Base-by-base conservation (phyloP, 257 asterid genomes). In the Solanum ahanhuiri region DNA sequence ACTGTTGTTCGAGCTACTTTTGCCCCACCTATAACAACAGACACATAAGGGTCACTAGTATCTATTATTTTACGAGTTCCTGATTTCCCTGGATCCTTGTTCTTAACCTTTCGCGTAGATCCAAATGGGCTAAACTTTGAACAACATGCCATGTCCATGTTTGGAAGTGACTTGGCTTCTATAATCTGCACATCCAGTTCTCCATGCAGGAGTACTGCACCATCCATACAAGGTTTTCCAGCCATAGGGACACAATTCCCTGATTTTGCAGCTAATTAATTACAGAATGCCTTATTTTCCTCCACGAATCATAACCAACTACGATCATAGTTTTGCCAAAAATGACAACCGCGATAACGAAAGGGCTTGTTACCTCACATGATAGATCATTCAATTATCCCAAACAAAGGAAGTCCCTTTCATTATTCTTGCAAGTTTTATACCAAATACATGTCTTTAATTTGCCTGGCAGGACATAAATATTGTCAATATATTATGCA, bases 1-100 rank as follows among this genome's bases (percentile, higher is more conserved):
- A 96, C 90, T 1, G 95, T 91, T 28, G 98, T 95, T 4, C 98
- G 98, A 1, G 97, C 98, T 39, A 95, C 96, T 41, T 93, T 90
- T 12, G 98, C 99, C 3, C 98, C 98, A 23, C 97, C 90, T 58
- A 96, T 93, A 83, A 95, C 90, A 7, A 95, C 95, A 85, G 93
- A 94, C 70, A 96, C 98, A 81, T 96, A 96, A 1, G 98, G 99
- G 71, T 96, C 98, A 89, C 98, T 95, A 72, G 99, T 96, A 86
- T 95, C 95, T 87, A 94, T 30, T 69, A 79, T 79, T 23, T 79
- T 79, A 79, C 66, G 25, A 79, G 84, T 41, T 76, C 6, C 87
- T 69, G 60, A 28, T 67, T 69, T 69, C 82, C 82, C 82, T 66
- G 73, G 14, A 66, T 84, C 81, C 87, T 69, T 69, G 41, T 37